A percentile compares a stretch with the other conserved stretches of the same genome.
Conservation (phyloP, 2,329 filamentous ascomycete species). For the Fonsecaea multimorphosa region DNA sequence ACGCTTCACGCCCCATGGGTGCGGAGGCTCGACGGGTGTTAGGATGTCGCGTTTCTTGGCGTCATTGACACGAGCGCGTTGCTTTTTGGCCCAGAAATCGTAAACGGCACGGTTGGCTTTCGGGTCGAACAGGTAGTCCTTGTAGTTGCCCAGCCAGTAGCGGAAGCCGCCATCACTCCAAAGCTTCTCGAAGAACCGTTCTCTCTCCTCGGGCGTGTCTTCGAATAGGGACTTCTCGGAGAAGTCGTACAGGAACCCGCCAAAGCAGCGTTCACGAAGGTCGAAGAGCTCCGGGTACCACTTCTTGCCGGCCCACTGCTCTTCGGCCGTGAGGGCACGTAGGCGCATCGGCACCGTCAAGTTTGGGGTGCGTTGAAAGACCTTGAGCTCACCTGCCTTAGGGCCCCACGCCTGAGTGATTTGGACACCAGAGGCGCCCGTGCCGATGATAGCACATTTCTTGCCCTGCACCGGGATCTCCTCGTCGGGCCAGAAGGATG, state of each 20-base stretch:
- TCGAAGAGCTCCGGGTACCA: slow-evolving; percentile 34
- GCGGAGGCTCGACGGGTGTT: slow-evolving; percentile 59
- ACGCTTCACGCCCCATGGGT: slow-evolving; percentile 63
- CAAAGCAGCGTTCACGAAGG: slow-evolving; percentile 45
- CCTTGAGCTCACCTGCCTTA: slow-evolving; percentile 56
- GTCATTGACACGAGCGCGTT: slow-evolving; percentile 58
- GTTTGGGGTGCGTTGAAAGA: slow-evolving; percentile 70
- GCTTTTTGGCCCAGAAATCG: slow-evolving; percentile 63
- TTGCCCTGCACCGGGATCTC: slow-evolving; percentile 64
- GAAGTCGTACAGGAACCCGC: slow-evolving; percentile 63
- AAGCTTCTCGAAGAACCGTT: slow-evolving; percentile 56
- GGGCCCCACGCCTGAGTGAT: slow-evolving; percentile 66
- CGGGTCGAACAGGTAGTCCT: slow-evolving; percentile 56
- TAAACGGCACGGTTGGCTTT: slow-evolving; percentile 62
- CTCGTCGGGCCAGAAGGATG: slow-evolving; percentile 64
- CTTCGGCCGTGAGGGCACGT: slow-evolving; percentile 57
- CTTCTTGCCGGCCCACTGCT: slow-evolving; percentile 55
- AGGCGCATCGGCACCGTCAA: slow-evolving; percentile 67
- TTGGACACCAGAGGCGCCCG: slow-evolving; percentile 69
- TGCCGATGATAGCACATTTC: slow-evolving; percentile 67
- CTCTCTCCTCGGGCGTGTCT: slow-evolving; percentile 44
- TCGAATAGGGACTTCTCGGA: slow-evolving; percentile 62
- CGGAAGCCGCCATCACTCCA: slow-evolving; percentile 65
- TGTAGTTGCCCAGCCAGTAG: slow-evolving; percentile 61
- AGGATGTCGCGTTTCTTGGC: slow-evolving; percentile 58